These are phyloP conservation scores for Tetrastigma voinierianum DNA, from an alignment of 164 flowering plant species.

Conservation along the genomic window DNA sequence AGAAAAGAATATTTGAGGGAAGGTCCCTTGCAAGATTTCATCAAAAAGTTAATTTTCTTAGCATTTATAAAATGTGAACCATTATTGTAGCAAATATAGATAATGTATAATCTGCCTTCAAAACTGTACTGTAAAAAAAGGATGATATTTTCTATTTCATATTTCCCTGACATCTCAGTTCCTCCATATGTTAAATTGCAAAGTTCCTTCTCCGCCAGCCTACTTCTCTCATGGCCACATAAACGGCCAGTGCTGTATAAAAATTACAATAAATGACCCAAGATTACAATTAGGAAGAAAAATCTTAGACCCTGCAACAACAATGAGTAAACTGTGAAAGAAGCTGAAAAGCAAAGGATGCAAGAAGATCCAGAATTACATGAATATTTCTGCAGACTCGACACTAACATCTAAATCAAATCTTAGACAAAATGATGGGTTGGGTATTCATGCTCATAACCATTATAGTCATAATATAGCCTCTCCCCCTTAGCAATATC, in stretches of 20 bases:
- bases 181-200: slow-evolving; percentile 3
- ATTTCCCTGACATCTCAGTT: slow-evolving; percentile 10
- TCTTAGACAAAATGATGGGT: slow-evolving; percentile 62
- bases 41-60: not conserved
- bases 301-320: slow-evolving; percentile 10
- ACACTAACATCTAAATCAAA: slow-evolving; percentile 1
- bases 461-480: slow-evolving; percentile 76
- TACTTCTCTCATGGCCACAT: slow-evolving; percentile 15
- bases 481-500: slow-evolving; percentile 73
- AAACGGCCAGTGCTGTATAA: slow-evolving; percentile 19
- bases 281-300: slow-evolving; percentile 6
- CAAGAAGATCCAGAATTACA: slow-evolving; percentile 16
- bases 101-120: not conserved
- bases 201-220: slow-evolving; percentile 4
- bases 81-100: too few relatives aligned
- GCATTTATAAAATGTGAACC: not conserved
- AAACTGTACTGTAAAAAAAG: slow-evolving; percentile 9
- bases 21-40: not conserved
- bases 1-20: not conserved
- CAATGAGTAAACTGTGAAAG: slow-evolving; percentile 17
- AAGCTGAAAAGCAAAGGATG: slow-evolving; percentile 7
- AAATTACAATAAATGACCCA: slow-evolving; percentile 6
- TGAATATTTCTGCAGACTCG: not conserved
- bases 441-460: slow-evolving; percentile 76
- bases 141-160: not conserved